A percentile compares a stretch with the other conserved stretches of the same genome.
Conservation (phyloP, 2,329 filamentous ascomycete species). For the Botryosphaeria dothidea region DNA sequence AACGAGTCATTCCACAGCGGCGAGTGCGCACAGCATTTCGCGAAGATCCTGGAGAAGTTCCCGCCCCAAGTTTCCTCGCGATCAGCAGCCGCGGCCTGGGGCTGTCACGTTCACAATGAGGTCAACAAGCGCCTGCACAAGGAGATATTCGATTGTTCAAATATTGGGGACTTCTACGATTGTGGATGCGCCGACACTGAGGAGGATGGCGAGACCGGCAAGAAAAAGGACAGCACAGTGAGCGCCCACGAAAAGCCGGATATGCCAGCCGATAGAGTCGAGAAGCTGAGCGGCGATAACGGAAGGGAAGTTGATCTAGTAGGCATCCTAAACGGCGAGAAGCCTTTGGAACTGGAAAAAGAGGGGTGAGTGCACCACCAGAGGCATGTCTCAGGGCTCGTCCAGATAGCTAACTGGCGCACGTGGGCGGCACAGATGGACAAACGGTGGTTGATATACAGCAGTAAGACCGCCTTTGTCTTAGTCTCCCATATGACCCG, state of each 20-base stretch:
- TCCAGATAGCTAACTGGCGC: slow-evolving; percentile 11
- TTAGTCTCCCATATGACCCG: slow-evolving; percentile 14
- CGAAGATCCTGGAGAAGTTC: slow-evolving; percentile 60
- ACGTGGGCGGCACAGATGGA: slow-evolving; percentile 18
- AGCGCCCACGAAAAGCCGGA: slow-evolving; percentile 25
- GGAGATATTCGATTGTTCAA: slow-evolving; percentile 62
- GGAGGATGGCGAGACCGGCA: slow-evolving; percentile 21
- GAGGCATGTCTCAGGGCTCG: neutral
- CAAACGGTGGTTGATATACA: slow-evolving; percentile 14
- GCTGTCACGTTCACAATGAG: slow-evolving; percentile 66
- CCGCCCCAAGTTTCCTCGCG: slow-evolving; percentile 65
- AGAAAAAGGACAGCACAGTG: slow-evolving; percentile 19
- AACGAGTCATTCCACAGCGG: slow-evolving; percentile 45
- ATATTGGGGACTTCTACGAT: slow-evolving; percentile 68
- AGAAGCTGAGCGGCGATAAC: slow-evolving; percentile 28
- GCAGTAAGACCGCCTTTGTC: neutral
- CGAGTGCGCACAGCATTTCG: slow-evolving; percentile 66
- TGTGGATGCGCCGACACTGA: slow-evolving; percentile 63
- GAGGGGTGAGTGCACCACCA: slow-evolving; percentile 24
- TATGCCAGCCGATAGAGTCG: slow-evolving; percentile 30
- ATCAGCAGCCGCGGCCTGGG: slow-evolving; percentile 65
- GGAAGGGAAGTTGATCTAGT: slow-evolving; percentile 31
- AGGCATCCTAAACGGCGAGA: slow-evolving; percentile 15
- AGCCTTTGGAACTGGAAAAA: slow-evolving; percentile 23
- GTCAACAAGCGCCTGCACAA: slow-evolving; percentile 65